Percentiles rank a stretch among this genome's conserved stretches.
Evolutionary conservation across 345 rosid species (phyloP).

Genomic region (Lepidium africanum): DNA sequence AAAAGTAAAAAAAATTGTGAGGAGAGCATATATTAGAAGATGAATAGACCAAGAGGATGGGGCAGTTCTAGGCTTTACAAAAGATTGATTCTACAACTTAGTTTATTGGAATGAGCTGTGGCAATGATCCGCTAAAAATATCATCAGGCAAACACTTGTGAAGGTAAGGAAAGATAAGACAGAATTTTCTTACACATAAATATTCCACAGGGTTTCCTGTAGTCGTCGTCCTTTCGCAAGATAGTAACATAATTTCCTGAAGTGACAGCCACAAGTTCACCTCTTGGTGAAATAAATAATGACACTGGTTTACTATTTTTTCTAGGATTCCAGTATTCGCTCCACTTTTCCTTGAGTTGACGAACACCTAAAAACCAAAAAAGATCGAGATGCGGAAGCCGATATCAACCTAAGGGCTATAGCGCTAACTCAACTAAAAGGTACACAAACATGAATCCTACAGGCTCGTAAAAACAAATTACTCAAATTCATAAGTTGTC

Average conservation of each 20-base stretch:
- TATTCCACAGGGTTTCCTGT: conserved; percentile 51
- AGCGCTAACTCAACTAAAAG: neutral
- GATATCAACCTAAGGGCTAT: neutral
- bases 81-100: neutral
- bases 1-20: neutral
- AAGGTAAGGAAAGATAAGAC: conserved; percentile 2
- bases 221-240: conserved; percentile 66
- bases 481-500: neutral
- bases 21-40: neutral
- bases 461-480: neutral
- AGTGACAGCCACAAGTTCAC: conserved; percentile 79
- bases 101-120: neutral
- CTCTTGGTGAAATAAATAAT: conserved; percentile 63
- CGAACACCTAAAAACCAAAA: conserved; percentile 44
- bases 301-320: conserved; percentile 37
- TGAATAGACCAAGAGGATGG: neutral
- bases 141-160: neutral
- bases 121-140: neutral
- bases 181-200: conserved; percentile 46
- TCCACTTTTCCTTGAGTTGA: conserved; percentile 65
- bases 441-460: neutral
- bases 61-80: neutral
- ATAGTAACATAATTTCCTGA: conserved; percentile 63
- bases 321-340: conserved; percentile 35
- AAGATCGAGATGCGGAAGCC: neutral